Percentiles rank a stretch among this genome's conserved stretches.
These are phyloP conservation scores for Ogataea nakhonphanomensis DNA, from an alignment of 805 yeast genomes.

Conservation along the genomic window DNA sequence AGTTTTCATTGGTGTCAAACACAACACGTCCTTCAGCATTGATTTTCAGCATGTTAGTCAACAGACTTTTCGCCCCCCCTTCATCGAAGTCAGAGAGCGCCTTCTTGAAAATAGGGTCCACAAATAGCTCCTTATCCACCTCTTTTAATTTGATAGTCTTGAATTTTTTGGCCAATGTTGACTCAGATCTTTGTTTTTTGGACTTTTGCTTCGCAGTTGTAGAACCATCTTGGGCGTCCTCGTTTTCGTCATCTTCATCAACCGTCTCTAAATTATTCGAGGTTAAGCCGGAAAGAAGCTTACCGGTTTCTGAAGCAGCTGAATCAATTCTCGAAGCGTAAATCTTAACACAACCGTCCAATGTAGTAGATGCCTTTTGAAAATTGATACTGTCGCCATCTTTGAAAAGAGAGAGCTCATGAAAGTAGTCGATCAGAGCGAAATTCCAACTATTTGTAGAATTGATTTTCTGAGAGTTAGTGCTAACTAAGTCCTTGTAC, in stretches of 20 bases:
- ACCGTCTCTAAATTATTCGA: constrained; percentile 26
- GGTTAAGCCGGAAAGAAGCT: constrained; percentile 51
- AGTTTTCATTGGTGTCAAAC: constrained; percentile 41
- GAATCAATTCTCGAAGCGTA: constrained; percentile 90
- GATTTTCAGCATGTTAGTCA: constrained; percentile 47
- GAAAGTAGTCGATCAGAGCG: constrained; percentile 87
- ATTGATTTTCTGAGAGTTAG: constrained; percentile 53
- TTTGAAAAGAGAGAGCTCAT: constrained; percentile 69
- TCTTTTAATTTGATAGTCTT: constrained; percentile 41
- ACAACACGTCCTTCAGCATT: constrained; percentile 46
- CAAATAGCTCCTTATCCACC: constrained; percentile 46
- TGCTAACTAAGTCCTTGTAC: constrained; percentile 5
- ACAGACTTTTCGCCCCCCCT: constrained; percentile 57
- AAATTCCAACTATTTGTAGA: constrained; percentile 85
- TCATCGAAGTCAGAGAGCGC: constrained; percentile 58
- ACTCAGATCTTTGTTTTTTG: constrained; percentile 16
- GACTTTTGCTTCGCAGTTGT: constrained; percentile 17
- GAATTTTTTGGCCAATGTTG: constrained; percentile 39
- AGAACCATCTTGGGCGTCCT: constrained; percentile 21
- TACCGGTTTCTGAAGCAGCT: constrained; percentile 87
- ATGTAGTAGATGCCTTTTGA: constrained; percentile 84
- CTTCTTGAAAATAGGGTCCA: constrained; percentile 55
- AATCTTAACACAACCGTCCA: constrained; percentile 93
- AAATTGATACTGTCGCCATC: constrained; percentile 82
- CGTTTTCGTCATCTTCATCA: constrained; percentile 23